A percentile compares a stretch with the other conserved stretches of the same genome.
Evolutionary conservation across 345 rosid genomes (phyloP).

Genomic region (Citrus medica): DNA sequence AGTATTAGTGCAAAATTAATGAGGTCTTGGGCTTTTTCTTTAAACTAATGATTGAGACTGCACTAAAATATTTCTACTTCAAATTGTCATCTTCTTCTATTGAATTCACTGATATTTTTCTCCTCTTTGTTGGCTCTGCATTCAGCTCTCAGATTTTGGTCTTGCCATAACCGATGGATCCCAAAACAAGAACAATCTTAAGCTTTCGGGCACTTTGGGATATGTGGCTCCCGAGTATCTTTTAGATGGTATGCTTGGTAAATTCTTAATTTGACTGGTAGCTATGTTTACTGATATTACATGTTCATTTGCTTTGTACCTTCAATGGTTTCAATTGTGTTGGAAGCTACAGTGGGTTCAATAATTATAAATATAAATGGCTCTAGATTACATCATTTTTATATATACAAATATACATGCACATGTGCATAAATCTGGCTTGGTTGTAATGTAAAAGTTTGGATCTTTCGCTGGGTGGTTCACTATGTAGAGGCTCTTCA

Average conservation of each 20-base stretch:
- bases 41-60: neutral
- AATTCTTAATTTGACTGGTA: neutral
- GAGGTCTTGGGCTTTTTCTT: neutral
- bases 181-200: conserved; percentile 63
- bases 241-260: conserved; percentile 58
- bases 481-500: neutral
- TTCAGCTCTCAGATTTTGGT: conserved; percentile 96
- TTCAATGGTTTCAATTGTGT: conserved; percentile 14
- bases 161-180: conserved; percentile 76
- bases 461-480: neutral
- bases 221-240: conserved; percentile 96
- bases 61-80: conserved; percentile 1
- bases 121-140: conserved; percentile 11
- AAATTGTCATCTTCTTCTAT: neutral
- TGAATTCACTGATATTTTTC: neutral
- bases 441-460: neutral
- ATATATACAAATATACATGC: neutral
- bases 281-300: neutral
- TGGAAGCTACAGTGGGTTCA: neutral
- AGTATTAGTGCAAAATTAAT: conserved; percentile 1
- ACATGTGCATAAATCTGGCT: conserved; percentile 21
- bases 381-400: conserved; percentile 10
- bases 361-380: neutral
- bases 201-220: conserved; percentile 95
- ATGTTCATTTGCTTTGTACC: neutral